phyloP scores from a whole-genome alignment of 352 stramenopile species.

The Phytopythium litorale region DNA sequence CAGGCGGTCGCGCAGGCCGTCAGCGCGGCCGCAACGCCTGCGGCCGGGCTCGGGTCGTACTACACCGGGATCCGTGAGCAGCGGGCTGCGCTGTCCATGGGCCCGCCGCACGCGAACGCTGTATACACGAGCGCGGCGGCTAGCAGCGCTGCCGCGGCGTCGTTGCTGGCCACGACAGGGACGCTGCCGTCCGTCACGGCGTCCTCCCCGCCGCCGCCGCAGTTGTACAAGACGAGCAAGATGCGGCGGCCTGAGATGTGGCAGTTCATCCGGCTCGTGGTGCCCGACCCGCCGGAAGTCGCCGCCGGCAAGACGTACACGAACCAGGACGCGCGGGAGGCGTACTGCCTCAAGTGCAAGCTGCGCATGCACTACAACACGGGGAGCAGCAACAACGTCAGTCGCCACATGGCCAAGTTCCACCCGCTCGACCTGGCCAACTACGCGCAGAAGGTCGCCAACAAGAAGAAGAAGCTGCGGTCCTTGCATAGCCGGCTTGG shows the following conservation, averaged over 20 bases:
- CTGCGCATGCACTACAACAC: conserved; percentile 57
- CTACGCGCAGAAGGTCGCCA: conserved; percentile 34
- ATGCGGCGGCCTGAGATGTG: conserved; percentile 52
- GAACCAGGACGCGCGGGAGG: conserved; percentile 50
- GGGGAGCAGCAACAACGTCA: conserved; percentile 53
- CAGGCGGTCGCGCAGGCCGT: not conserved
- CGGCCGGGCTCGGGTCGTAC: not conserved
- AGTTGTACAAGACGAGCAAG: conserved; percentile 56
- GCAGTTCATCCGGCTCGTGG: conserved; percentile 54
- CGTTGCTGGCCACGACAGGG: not conserved
- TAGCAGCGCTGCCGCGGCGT: not conserved
- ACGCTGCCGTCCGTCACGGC: conserved; percentile 1
- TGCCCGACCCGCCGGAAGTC: conserved; percentile 37
- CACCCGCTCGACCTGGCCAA: conserved; percentile 32
- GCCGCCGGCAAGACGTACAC: conserved; percentile 38
- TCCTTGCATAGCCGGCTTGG: conserved; percentile 15
- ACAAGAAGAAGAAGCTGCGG: conserved; percentile 24
- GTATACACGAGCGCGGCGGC: not conserved
- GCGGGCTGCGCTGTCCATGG: not conserved
- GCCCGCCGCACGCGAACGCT: not conserved
- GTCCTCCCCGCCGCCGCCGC: conserved; percentile 19
- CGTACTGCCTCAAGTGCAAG: conserved; percentile 55
- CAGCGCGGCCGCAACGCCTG: not conserved
- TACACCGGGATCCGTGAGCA: not conserved
- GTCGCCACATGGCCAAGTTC: conserved; percentile 53